Conservation (phyloP, 495 filamentous ascomycete species). For the Viridothelium virens region DNA sequence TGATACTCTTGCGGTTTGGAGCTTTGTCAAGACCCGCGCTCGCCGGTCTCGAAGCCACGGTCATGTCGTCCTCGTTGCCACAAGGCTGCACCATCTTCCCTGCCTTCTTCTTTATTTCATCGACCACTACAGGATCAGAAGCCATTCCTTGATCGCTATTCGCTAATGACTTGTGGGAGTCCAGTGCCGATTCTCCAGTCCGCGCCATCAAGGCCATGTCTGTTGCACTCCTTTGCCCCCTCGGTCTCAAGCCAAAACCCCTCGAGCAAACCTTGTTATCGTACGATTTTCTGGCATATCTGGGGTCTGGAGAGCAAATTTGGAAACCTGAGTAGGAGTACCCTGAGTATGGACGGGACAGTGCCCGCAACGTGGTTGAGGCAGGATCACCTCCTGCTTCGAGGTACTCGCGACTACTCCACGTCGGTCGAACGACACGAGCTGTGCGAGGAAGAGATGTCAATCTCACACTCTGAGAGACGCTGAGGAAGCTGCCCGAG, state of each 20-base stretch:
- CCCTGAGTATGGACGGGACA: background rate
- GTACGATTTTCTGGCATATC: background rate
- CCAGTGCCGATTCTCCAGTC: background rate
- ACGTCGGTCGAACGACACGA: background rate
- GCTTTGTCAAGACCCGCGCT: background rate
- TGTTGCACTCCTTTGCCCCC: background rate
- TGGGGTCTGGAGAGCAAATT: background rate
- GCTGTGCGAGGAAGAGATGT: conserved; percentile 2
- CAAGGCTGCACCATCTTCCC: background rate
- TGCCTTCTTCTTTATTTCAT: background rate
- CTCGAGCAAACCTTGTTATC: background rate
- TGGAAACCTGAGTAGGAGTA: background rate
- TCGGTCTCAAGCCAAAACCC: background rate
- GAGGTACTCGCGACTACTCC: conserved; percentile 3
- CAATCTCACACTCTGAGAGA: background rate
- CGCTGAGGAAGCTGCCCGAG: background rate
- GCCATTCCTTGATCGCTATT: background rate
- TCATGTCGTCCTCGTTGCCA: background rate
- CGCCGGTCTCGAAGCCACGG: background rate
- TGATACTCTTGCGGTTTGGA: background rate
- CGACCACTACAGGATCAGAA: background rate
- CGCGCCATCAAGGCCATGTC: background rate
- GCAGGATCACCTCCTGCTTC: background rate
- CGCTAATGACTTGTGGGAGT: background rate
- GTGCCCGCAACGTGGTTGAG: background rate